These are phyloP conservation scores for Yamagishiella unicocca DNA, from an alignment of 139 green algal genomes.

Conservation along the genomic window DNA sequence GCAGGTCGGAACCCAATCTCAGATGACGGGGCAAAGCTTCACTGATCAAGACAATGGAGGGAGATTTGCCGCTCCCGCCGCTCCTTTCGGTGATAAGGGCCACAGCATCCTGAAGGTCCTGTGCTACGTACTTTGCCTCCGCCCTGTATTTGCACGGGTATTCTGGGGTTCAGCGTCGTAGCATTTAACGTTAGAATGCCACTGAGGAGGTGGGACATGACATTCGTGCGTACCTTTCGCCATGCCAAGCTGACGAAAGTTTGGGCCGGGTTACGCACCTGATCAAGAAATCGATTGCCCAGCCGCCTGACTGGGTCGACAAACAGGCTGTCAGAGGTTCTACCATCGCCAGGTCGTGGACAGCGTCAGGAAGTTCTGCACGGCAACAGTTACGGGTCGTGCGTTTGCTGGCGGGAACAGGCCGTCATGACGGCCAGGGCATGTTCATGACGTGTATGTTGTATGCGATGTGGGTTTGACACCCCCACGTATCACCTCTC, in stretches of 20 bases:
- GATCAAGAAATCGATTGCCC: slow-evolving; percentile 26
- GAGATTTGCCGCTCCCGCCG: not conserved
- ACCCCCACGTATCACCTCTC: too few relatives aligned
- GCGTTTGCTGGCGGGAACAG: too few relatives aligned
- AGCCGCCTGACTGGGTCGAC: not conserved
- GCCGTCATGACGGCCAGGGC: too few relatives aligned
- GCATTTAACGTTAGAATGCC: too few relatives aligned
- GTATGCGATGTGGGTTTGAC: too few relatives aligned
- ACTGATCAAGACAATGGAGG: not conserved
- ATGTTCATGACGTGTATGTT: too few relatives aligned
- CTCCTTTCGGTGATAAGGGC: not conserved
- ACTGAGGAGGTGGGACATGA: too few relatives aligned
- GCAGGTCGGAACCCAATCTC: not conserved
- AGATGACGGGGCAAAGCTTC: not conserved
- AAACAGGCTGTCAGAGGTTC: slow-evolving; percentile 14
- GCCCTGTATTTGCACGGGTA: too few relatives aligned
- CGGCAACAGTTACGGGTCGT: not conserved
- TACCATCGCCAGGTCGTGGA: not conserved
- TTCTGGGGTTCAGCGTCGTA: too few relatives aligned
- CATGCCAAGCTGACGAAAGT: too few relatives aligned
- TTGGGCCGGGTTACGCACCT: too few relatives aligned
- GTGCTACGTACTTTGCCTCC: not conserved
- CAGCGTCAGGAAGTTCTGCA: not conserved
- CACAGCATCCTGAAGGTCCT: not conserved
- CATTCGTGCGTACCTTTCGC: too few relatives aligned